phyloP scores from a whole-genome alignment of 2,329 filamentous ascomycete species.

The Myriosclerotinia curreyana region DNA sequence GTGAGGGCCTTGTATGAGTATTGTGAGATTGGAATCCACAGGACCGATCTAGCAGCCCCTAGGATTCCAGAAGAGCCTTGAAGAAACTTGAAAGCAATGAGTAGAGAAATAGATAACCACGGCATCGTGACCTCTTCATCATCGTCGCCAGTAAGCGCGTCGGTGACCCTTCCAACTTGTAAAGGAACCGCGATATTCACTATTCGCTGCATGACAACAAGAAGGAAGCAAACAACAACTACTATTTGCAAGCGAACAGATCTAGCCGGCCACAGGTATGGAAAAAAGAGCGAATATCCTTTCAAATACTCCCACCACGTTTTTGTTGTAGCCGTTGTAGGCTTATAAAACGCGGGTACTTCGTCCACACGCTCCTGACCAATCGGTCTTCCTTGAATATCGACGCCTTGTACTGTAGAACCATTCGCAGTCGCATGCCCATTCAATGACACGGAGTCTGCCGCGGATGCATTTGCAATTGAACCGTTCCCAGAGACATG shows the following conservation, averaged over 20 bases:
- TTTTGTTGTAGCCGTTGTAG: slow-evolving; percentile 77
- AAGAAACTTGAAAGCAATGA: slow-evolving; percentile 74
- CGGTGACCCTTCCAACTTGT: slow-evolving; percentile 77
- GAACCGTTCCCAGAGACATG: slow-evolving; percentile 41
- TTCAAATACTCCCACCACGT: slow-evolving; percentile 96
- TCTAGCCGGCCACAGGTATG: slow-evolving; percentile 93
- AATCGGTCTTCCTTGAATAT: slow-evolving; percentile 45
- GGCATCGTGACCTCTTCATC: slow-evolving; percentile 52
- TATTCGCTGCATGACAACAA: slow-evolving; percentile 76
- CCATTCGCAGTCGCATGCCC: slow-evolving; percentile 31
- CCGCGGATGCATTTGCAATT: slow-evolving; percentile 38
- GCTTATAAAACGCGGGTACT: slow-evolving; percentile 81
- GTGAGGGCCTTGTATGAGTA: slow-evolving; percentile 95
- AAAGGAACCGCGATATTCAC: slow-evolving; percentile 84
- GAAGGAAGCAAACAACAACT: slow-evolving; percentile 75
- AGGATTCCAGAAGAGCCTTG: slow-evolving; percentile 88
- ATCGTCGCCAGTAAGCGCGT: slow-evolving; percentile 60
- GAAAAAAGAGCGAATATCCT: slow-evolving; percentile 91
- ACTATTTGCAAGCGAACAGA: slow-evolving; percentile 70
- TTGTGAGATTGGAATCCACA: slow-evolving; percentile 97
- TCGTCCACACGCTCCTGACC: slow-evolving; percentile 50
- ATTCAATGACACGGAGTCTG: slow-evolving; percentile 31
- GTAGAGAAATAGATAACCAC: slow-evolving; percentile 71
- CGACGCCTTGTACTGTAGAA: slow-evolving; percentile 44
- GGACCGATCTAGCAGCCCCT: slow-evolving; percentile 73